Percentiles rank a stretch among this genome's conserved stretches.
Conservation (phyloP, 257 asterid genomes). For the Solanum corneliomulleri region DNA sequence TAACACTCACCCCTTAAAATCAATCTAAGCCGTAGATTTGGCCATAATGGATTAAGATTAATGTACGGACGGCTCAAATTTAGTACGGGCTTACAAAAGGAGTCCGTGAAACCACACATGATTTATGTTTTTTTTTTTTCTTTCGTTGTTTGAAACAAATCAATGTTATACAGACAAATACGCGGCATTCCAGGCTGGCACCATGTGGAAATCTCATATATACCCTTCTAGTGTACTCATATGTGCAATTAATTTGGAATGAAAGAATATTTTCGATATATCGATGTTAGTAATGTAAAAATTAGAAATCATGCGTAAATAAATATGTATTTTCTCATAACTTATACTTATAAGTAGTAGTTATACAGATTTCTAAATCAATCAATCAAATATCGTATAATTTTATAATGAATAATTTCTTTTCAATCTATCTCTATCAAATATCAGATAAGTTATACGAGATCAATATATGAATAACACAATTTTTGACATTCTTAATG, state of each 20-base stretch:
- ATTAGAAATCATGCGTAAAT: no score
- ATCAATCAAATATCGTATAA: no score
- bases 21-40: background rate
- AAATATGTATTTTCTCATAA: no score
- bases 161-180: background rate
- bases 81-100: background rate
- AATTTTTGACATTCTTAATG: fast-evolving
- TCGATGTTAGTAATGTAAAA: no score
- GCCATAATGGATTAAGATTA: background rate
- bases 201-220: background rate
- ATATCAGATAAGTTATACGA: no score
- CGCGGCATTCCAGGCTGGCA: conserved; percentile 31
- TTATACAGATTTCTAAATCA: no score
- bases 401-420: no score
- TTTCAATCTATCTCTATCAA: no score
- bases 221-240: background rate
- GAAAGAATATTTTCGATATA: background rate
- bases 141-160: background rate
- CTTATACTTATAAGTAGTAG: no score
- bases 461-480: no score
- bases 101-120: conserved; percentile 9
- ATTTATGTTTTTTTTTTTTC: background rate
- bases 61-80: background rate
- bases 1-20: background rate
- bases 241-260: background rate